Evolutionary conservation across 805 yeast genomes (phyloP).

Genomic region (Candida krabiensis): DNA sequence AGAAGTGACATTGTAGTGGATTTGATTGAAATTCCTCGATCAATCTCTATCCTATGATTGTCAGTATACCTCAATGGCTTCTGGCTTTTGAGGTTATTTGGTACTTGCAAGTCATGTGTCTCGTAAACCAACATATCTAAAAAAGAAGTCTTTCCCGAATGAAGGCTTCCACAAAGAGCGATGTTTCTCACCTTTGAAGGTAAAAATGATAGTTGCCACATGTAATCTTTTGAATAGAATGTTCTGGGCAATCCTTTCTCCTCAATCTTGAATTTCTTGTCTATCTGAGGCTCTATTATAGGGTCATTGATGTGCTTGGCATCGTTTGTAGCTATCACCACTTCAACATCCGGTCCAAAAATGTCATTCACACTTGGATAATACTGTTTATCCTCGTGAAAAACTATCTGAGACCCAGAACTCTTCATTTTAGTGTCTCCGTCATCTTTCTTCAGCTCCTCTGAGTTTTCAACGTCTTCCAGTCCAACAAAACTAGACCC

Average conservation of each 20-base stretch:
- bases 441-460: conserved; percentile 24
- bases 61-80: conserved; percentile 67
- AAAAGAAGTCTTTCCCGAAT: conserved; percentile 84
- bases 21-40: conserved; percentile 69
- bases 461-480: conserved; percentile 5
- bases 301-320: conserved; percentile 55
- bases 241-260: conserved; percentile 58
- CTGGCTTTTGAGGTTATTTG: conserved; percentile 37
- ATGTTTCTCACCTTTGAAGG: conserved; percentile 74
- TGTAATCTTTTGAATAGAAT: conserved; percentile 60
- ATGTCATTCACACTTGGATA: conserved; percentile 45
- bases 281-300: conserved; percentile 52
- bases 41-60: conserved; percentile 64
- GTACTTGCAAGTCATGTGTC: conserved; percentile 52
- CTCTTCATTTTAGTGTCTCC: conserved; percentile 21
- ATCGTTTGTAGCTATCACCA: conserved; percentile 52
- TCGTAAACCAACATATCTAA: conserved; percentile 66
- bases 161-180: conserved; percentile 75
- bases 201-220: conserved; percentile 43
- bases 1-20: conserved; percentile 62
- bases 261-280: conserved; percentile 47
- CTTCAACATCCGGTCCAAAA: conserved; percentile 65
- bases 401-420: conserved; percentile 29
- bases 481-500: neutral
- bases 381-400: conserved; percentile 46